Evolutionary conservation across 2,329 filamentous ascomycete species (phyloP), one percentile per base, ranked within the genome.

Genomic region (Hymenoscyphus salicellus): DNA sequence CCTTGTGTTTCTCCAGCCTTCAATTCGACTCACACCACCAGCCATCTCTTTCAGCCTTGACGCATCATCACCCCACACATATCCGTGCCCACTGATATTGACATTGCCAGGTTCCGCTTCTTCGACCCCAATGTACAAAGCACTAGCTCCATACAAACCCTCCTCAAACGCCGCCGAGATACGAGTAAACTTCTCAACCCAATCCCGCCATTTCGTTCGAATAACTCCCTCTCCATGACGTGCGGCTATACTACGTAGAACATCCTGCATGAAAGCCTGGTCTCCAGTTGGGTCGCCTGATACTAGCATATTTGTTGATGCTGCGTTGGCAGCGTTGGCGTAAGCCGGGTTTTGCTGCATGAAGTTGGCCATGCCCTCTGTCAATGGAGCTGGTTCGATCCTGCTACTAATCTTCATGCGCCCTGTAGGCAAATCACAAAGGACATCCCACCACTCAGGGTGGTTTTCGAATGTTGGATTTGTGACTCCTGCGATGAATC

Each of bases 401-500:
- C 88, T 89, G 75, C 86, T 92, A 73, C 92, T 96, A 73, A 99
- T 98, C 78, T 95, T 96, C 82, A 99, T 93, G 55, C 93, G 88
- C 10, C 95, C 95, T 1, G 89, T 94, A 0, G 93, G 90, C 52
- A 99, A 82, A 77, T 99, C 95, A 77, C 95, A 99, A 14, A 99
- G 83, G 10, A 99, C 79, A 77, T 99, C 95, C 95, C 95, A 99
- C 95, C 95, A 99, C 75, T 97, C 93, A 0, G 91, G 91, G 73
- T 98, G 94, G 73, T 93, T 87, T 67, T 94, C 93, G 76, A 99
- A 99, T 0, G 93, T 94, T 5, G 95, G 95, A 75, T 99, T 99
- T 1, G 94, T 99, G 49, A 99, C 95, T 64, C 95, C 95, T 2
- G 95, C 95, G 72, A 99, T 97, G 78, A 99, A 99, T 1, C 95